Evolutionary conservation across 208 protist genomes (phyloP).

Genomic region (Crithidia fasciculata): DNA sequence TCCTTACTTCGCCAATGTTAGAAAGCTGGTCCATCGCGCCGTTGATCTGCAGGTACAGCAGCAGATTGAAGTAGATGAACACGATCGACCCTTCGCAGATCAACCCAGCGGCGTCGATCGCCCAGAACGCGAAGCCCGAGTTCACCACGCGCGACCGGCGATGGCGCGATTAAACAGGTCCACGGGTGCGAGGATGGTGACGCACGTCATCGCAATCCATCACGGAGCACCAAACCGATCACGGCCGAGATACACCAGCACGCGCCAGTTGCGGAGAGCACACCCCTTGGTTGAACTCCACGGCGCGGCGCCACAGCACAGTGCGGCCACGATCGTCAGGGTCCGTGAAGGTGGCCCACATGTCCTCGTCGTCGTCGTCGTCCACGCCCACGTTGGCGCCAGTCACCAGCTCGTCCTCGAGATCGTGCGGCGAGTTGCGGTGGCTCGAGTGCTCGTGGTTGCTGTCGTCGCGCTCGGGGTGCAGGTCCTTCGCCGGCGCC

Average conservation of each 20-base stretch:
- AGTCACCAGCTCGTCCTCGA: background rate
- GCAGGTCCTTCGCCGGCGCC: background rate
- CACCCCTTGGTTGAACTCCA: constrained; percentile 67
- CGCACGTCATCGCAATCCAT: constrained; percentile 26
- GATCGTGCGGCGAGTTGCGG: background rate
- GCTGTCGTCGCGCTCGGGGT: background rate
- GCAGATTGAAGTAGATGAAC: constrained; percentile 46
- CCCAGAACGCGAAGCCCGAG: constrained; percentile 24
- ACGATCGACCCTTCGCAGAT: constrained; percentile 55
- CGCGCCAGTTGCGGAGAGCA: constrained; percentile 42
- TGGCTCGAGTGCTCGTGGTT: background rate
- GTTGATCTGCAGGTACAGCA: constrained; percentile 51
- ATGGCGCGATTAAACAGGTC: constrained; percentile 24
- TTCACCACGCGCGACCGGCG: constrained; percentile 9
- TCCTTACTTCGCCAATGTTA: constrained; percentile 33
- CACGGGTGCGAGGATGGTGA: constrained; percentile 22
- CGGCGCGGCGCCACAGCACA: constrained; percentile 38
- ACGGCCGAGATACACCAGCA: constrained; percentile 50
- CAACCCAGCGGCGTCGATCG: constrained; percentile 35
- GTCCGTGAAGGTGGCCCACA: background rate
- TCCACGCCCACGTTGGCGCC: background rate
- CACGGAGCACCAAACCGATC: constrained; percentile 42
- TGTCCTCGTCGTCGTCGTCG: background rate
- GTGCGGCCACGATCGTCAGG: constrained; percentile 1
- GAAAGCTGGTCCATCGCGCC: constrained; percentile 51